phyloP scores from a whole-genome alignment of 2,329 filamentous ascomycete species.

The Aschersonia sp. region DNA sequence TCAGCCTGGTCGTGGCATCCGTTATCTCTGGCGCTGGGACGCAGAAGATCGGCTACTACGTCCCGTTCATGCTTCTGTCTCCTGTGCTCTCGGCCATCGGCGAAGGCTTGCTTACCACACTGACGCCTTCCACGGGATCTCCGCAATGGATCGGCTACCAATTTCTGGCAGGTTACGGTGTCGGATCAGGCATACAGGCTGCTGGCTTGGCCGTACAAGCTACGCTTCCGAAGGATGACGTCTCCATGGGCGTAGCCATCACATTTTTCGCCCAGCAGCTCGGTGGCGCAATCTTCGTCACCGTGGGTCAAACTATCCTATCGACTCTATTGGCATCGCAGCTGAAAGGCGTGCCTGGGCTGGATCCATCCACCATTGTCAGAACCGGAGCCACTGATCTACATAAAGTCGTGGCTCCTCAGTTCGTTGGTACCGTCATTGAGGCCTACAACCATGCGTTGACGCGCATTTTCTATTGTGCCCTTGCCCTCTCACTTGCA shows the following conservation, averaged over 20 bases:
- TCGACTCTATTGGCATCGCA: constrained; percentile 27
- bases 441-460: constrained; percentile 51
- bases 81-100: constrained; percentile 36
- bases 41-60: constrained; percentile 44
- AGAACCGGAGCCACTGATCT: constrained; percentile 45
- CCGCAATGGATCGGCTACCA: constrained; percentile 46
- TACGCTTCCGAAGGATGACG: constrained; percentile 33
- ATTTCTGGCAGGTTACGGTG: constrained; percentile 41
- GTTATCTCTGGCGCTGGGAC: constrained; percentile 32
- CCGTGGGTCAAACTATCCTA: constrained; percentile 40
- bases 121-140: constrained; percentile 28
- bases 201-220: constrained; percentile 41
- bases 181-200: constrained; percentile 45
- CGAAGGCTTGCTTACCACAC: constrained; percentile 42
- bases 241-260: constrained; percentile 37
- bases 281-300: constrained; percentile 42
- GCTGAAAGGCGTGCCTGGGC: constrained; percentile 23
- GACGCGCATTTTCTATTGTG: constrained; percentile 47
- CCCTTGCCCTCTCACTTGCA: constrained; percentile 37
- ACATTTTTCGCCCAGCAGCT: constrained; percentile 45
- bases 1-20: constrained; percentile 38
- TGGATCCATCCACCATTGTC: constrained; percentile 28
- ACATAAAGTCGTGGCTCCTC: constrained; percentile 30
- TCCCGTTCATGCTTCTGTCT: constrained; percentile 38
- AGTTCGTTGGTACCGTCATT: constrained; percentile 38